These are phyloP conservation scores for Leishmania major DNA, from an alignment of 208 protist species.

Conservation along the genomic window DNA sequence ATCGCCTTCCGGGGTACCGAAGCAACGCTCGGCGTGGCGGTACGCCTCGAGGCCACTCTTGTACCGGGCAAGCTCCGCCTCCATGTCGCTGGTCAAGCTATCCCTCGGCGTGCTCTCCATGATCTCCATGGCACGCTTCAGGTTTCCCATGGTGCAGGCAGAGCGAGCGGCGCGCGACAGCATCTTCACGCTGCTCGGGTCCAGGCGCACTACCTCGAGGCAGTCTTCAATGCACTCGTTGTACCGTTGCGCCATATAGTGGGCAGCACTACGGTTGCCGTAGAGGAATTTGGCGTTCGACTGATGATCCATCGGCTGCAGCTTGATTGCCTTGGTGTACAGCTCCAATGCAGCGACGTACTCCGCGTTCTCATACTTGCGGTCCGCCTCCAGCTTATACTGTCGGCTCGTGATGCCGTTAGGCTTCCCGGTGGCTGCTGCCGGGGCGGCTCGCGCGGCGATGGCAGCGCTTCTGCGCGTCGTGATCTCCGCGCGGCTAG, in stretches of 20 bases:
- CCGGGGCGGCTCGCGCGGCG: background rate
- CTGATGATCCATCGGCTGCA: constrained; percentile 61
- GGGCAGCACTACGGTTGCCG: constrained; percentile 89
- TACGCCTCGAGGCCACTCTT: constrained; percentile 59
- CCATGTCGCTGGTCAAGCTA: constrained; percentile 37
- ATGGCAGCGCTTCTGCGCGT: background rate
- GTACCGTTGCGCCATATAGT: constrained; percentile 89
- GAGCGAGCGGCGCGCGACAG: constrained; percentile 72
- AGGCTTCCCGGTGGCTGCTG: background rate
- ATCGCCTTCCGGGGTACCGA: constrained; percentile 82
- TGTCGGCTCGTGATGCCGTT: constrained; percentile 44
- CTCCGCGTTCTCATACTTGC: constrained; percentile 81
- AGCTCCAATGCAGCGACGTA: constrained; percentile 85
- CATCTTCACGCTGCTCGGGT: constrained; percentile 79
- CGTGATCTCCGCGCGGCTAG: background rate
- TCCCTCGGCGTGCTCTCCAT: constrained; percentile 58
- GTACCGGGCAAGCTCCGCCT: constrained; percentile 60
- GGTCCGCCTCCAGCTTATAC: constrained; percentile 83
- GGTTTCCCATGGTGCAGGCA: constrained; percentile 81
- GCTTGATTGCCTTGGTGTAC: constrained; percentile 82
- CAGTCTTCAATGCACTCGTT: constrained; percentile 84
- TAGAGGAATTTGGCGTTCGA: constrained; percentile 70
- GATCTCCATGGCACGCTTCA: constrained; percentile 60
- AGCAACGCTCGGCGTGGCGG: constrained; percentile 57
- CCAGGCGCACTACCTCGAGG: constrained; percentile 67